phyloP scores from a whole-genome alignment of 208 protist genomes.

The Naegleria gruberi region DNA sequence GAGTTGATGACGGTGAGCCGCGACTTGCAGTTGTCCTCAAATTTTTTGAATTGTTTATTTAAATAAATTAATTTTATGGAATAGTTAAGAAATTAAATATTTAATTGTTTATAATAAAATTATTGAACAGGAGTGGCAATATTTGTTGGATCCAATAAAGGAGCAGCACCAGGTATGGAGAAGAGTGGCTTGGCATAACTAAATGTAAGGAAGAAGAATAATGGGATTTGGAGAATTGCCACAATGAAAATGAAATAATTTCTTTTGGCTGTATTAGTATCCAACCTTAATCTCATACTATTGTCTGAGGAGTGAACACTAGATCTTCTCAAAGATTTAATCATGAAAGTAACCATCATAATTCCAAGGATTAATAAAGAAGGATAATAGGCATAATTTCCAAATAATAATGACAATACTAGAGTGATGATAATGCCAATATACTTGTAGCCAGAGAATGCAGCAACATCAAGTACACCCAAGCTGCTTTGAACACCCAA shows the following conservation, averaged over 20 bases:
- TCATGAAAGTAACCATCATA: background rate
- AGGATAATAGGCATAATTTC: background rate
- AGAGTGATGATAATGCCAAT: background rate
- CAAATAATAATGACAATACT: background rate
- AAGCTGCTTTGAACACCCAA: background rate
- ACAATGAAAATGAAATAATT: background rate
- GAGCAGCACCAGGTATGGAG: background rate
- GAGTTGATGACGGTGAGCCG: no score
- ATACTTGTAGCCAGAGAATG: constrained; percentile 12
- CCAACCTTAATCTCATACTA: background rate
- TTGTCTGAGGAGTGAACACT: background rate
- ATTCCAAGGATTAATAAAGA: background rate
- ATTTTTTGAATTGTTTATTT: no score
- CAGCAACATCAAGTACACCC: background rate
- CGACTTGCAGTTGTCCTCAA: no score
- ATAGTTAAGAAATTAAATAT: no score
- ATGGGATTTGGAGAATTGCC: background rate
- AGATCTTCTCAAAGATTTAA: background rate
- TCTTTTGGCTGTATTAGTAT: background rate
- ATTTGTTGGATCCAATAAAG: no score
- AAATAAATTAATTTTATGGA: no score
- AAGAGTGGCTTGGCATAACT: background rate
- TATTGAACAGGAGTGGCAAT: no score
- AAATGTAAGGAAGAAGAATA: background rate
- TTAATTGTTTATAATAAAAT: no score